Percentiles rank a stretch among this genome's conserved stretches.
These are phyloP conservation scores for Coffea humblotiana DNA, from an alignment of 305 asterid species.

Conservation along the genomic window DNA sequence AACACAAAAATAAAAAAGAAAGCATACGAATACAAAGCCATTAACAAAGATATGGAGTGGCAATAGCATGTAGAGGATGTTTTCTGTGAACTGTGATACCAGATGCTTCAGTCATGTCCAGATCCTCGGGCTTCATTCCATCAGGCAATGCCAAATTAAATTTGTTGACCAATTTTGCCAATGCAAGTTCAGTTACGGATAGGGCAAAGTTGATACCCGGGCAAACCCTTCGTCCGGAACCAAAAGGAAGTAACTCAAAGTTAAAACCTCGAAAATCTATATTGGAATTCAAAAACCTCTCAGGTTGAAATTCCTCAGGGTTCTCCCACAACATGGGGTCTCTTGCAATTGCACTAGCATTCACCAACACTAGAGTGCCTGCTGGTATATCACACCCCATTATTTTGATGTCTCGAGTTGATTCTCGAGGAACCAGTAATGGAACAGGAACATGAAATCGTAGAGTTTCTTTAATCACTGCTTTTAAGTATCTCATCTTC, in stretches of 20 bases:
- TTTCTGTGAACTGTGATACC: conserved; percentile 16
- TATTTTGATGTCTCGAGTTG: background rate
- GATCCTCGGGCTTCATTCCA: background rate
- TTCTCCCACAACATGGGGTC: too few species aligned
- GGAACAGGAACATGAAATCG: conserved; percentile 26
- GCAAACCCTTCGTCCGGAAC: conserved; percentile 27
- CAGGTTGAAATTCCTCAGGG: conserved; percentile 18
- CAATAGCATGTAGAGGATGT: conserved; percentile 13
- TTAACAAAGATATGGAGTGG: background rate
- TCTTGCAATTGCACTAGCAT: too few species aligned
- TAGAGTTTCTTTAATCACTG: too few species aligned
- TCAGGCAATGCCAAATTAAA: conserved; percentile 19
- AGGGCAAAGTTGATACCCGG: conserved; percentile 10
- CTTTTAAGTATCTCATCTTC: too few species aligned
- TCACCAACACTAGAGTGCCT: too few species aligned
- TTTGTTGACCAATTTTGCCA: conserved; percentile 15
- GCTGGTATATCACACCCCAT: too few species aligned
- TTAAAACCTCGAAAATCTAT: conserved; percentile 18
- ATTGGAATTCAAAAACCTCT: conserved; percentile 17
- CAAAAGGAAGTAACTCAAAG: conserved; percentile 27
- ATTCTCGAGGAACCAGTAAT: conserved; percentile 18
- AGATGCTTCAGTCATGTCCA: conserved; percentile 14
- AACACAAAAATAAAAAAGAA: too few species aligned
- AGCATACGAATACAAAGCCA: too few species aligned
- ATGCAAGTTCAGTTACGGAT: conserved; percentile 10